These are phyloP conservation scores for Fraxinus albicans DNA, from an alignment of 305 asterid species.

Conservation along the genomic window DNA sequence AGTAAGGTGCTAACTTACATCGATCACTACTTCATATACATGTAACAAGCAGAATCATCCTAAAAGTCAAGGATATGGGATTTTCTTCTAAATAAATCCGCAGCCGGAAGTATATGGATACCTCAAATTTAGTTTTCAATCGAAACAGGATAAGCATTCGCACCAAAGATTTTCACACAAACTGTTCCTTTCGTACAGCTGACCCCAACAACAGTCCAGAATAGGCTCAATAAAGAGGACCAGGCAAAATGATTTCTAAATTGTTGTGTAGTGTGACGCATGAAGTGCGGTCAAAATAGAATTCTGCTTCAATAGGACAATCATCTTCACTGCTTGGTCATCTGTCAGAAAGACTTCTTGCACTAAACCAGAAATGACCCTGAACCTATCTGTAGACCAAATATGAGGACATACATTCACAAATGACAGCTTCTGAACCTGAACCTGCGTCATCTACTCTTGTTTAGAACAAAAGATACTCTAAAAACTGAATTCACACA, in stretches of 20 bases:
- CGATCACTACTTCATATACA: constrained; percentile 10
- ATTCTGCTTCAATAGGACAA: not conserved
- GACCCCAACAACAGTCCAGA: not conserved
- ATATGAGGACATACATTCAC: constrained; percentile 9
- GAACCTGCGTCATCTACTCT: constrained; percentile 15
- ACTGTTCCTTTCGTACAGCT: not conserved
- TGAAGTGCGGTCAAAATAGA: constrained; percentile 7
- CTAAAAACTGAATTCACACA: constrained; percentile 6
- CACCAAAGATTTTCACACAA: not conserved
- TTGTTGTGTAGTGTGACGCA: constrained; percentile 10
- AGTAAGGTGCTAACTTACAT: constrained; percentile 13
- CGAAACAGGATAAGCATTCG: constrained; percentile 5
- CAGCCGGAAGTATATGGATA: constrained; percentile 10
- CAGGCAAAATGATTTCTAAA: constrained; percentile 1
- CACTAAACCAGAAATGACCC: constrained; percentile 11
- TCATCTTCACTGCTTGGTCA: constrained; percentile 13
- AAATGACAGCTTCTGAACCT: constrained; percentile 11
- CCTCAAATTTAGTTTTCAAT: not conserved
- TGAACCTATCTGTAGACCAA: constrained; percentile 10
- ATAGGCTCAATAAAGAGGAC: not conserved
- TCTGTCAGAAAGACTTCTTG: constrained; percentile 17
- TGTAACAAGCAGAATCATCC: constrained; percentile 8
- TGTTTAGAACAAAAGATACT: constrained; percentile 12
- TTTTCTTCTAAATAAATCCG: constrained; percentile 1
- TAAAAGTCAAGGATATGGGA: constrained; percentile 14